Evolutionary conservation across 441 rosid genomes (phyloP).

Genomic region (Biscutella auriculata): DNA sequence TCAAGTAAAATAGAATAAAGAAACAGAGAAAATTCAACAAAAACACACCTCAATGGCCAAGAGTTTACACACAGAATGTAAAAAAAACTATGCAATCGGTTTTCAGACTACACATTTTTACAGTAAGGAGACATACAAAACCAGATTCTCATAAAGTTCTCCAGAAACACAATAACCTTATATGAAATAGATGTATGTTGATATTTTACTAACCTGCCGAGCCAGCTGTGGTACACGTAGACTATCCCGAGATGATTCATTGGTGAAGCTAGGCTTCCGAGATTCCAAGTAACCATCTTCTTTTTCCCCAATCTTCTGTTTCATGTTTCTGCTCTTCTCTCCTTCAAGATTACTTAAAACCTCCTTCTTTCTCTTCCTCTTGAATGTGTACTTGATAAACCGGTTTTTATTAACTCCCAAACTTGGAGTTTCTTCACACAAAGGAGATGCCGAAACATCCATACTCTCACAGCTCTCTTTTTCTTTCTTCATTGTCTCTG

Average conservation of each 20-base stretch:
- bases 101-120: constrained; percentile 2
- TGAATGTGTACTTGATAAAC: constrained; percentile 70
- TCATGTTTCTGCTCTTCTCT: constrained; percentile 21
- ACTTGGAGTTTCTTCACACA: constrained; percentile 24
- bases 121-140: not conserved
- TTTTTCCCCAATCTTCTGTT: constrained; percentile 30
- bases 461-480: constrained; percentile 19
- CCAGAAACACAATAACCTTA: not conserved
- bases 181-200: constrained; percentile 1
- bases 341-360: constrained; percentile 38
- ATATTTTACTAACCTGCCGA: constrained; percentile 11
- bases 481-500: constrained; percentile 23
- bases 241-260: constrained; percentile 49
- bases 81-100: not conserved
- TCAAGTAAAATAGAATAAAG: not conserved
- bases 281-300: constrained; percentile 28
- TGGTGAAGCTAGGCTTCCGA: constrained; percentile 25
- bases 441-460: constrained; percentile 25
- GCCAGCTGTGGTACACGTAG: constrained; percentile 20
- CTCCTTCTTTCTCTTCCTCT: constrained; percentile 73
- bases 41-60: not conserved
- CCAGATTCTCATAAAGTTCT: not conserved
- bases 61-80: not conserved
- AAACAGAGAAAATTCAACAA: not conserved
- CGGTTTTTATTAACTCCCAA: constrained; percentile 29